Evolutionary conservation across 2,329 filamentous ascomycete species (phyloP), one percentile per base, ranked within the genome.

Genomic region (Epichloe sylvatica): DNA sequence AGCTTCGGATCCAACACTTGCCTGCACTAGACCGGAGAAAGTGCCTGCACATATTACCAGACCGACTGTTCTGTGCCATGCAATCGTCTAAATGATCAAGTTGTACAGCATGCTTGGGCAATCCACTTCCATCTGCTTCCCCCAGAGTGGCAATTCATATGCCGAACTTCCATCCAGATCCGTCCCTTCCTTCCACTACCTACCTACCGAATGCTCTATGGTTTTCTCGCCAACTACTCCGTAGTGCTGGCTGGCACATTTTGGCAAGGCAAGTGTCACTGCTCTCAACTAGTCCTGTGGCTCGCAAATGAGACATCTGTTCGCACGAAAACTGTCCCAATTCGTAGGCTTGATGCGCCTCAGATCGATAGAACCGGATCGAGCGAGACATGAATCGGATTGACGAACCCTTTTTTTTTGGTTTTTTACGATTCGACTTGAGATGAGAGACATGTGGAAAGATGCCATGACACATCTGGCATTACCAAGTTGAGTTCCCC

Each of bases 321-420:
- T 37, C 35, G 6, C 21, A 46, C 12, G 36, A 37, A 17, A 30
- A 7, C 11, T 45, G 25, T 3, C 25, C 15, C n/a, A 23, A n/a
- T 19, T 33, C 21, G 11, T 19, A 21, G 9, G 37, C n/a, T 19
- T 23, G 11, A 41, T 19, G 19, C 39, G 17, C 17, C 44, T 8
- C 25, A 21, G 8, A 34, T 6, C n/a, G 21, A 41, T 23, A 34
- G 25, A 17, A 5, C 21, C 8, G n/a, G 25, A 40, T 40, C 37
- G 35, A 47, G 37, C 37, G 25, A 47, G 45, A 47, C 45, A 47
- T 47, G 45, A 38, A 41, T 17, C 25, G n/a, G 5, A 34, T n/a
- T 40, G 11, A 46, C 15, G 23, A 46, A 46, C 45, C 37, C 21
- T 46, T 15, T 34, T 34, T 23, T 25, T 25, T 46, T 15, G 19